Evolutionary conservation across 805 yeast species (phyloP), one percentile per base, ranked within the genome.

Genomic region (Gaillardinia entomophila): DNA sequence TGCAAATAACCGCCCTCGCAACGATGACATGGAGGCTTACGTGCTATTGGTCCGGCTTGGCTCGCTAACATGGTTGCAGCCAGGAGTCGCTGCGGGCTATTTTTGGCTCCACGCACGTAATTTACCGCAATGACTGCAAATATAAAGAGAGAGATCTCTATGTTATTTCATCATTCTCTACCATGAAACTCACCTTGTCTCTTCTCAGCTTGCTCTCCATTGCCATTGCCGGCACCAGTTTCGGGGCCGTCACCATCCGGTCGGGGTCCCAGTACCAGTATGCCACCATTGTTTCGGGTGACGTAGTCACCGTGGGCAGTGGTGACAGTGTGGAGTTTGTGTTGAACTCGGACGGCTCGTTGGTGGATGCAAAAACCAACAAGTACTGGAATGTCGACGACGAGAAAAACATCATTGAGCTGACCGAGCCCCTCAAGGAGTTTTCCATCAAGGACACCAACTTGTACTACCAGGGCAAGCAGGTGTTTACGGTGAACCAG

Each of bases 191-290:
- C n/a, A n/a, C 50, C 18, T 36, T 52, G 18, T 43, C 53, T 7
- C 32, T 46, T 22, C 35, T 49, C 28, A 34, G 52, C 22, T 24
- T 53, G 16, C 39, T 45, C 33, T 42, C 57, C 34, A 33, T 51
- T 24, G 58, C 56, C 17, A 33, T 48, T 19, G 54, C 60, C 14
- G 53, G 49, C 8, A 41, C 38, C 30, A 32, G 43, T n/a, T 42
- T 55, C 35, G 28, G 38, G 17, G 39, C 49, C 13, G 33, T 51
- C 19, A 37, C 48, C 19, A 48, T 53, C 24, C 45, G 48, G 24
- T 53, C 59, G 6, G 61, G 57, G 6, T 42, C 57, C 7, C 34
- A 26, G 6, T 49, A 42, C 45, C 61, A 55, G 24, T 53, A 48
- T 38, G 20, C 31, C 33, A 24, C 37, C 18, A 27, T 37, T 22